Conservation (phyloP, 225 moss, liverwort and hornwort genomes). For the Bryum argenteum region DNA sequence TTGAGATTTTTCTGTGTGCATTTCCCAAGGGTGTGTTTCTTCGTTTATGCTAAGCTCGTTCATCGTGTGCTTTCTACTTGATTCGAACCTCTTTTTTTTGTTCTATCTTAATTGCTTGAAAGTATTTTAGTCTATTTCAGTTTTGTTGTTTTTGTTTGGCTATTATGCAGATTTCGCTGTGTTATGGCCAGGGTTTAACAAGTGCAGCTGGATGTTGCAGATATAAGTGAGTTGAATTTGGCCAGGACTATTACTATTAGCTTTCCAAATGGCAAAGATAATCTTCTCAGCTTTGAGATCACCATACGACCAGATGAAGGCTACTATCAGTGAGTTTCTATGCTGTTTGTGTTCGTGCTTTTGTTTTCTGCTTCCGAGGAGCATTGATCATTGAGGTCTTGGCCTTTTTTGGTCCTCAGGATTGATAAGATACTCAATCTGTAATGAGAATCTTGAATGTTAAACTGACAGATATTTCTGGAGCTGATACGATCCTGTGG, state of each 20-base stretch:
- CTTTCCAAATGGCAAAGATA: slow-evolving; percentile 96
- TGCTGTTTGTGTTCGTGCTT: neutral
- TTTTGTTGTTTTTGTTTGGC: neutral
- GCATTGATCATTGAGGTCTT: no score
- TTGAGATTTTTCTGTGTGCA: slow-evolving; percentile 4
- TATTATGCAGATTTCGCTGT: slow-evolving; percentile 1
- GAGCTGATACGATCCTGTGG: slow-evolving; percentile 17
- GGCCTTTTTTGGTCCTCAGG: no score
- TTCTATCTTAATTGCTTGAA: no score
- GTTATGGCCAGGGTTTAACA: slow-evolving; percentile 22
- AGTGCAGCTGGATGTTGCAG: slow-evolving; percentile 42
- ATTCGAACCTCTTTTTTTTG: no score
- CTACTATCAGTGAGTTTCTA: slow-evolving; percentile 75
- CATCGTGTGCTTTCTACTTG: no score
- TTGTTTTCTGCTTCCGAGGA: no score
- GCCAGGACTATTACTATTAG: slow-evolving; percentile 82
- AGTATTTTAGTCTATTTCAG: no score
- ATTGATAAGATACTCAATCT: no score
- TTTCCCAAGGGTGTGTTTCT: no score
- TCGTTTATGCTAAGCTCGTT: no score
- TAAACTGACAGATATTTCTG: slow-evolving; percentile 10
- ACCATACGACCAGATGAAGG: slow-evolving; percentile 98
- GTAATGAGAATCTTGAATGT: neutral
- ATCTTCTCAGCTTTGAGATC: slow-evolving; percentile 93
- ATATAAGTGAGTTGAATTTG: slow-evolving; percentile 94